phyloP scores from a whole-genome alignment of 441 rosid genomes.

The Geranium incanum region DNA sequence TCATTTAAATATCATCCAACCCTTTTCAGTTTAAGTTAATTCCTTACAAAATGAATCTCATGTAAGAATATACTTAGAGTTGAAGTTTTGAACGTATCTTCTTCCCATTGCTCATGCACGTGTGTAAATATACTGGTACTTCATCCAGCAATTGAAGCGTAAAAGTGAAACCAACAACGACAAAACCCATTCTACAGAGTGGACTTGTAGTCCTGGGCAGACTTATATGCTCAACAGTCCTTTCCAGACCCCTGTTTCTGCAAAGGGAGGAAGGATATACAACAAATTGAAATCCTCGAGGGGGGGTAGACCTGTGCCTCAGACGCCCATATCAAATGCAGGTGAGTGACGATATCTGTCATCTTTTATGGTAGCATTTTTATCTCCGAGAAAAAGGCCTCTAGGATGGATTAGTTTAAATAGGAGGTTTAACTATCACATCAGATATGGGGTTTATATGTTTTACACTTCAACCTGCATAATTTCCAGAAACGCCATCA shows the following conservation, averaged over 20 bases:
- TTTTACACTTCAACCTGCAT: conserved; percentile 2
- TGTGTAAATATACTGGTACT: conserved; percentile 6
- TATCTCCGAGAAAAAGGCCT: neutral
- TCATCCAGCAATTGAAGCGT: conserved; percentile 48
- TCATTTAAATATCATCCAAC: neutral
- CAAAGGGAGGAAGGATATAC: conserved; percentile 53
- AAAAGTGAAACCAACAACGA: conserved; percentile 39
- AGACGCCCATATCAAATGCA: conserved; percentile 52
- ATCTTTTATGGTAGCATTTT: neutral
- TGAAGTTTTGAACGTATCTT: conserved; percentile 4
- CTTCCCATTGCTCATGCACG: conserved; percentile 16
- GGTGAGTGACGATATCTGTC: conserved; percentile 34
- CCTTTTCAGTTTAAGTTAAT: neutral
- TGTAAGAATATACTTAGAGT: neutral
- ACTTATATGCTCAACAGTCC: conserved; percentile 40
- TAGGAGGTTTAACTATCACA: neutral
- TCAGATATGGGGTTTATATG: conserved; percentile 8
- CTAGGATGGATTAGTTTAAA: neutral
- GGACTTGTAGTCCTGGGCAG: conserved; percentile 44
- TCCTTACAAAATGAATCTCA: neutral
- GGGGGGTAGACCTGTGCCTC: conserved; percentile 52
- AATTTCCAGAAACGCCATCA: conserved; percentile 12
- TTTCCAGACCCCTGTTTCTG: conserved; percentile 61
- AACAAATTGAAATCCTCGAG: conserved; percentile 50
- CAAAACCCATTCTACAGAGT: conserved; percentile 34